These are phyloP conservation scores for Brasenia schreberi DNA, from an alignment of 164 flowering plant genomes.

Conservation along the genomic window DNA sequence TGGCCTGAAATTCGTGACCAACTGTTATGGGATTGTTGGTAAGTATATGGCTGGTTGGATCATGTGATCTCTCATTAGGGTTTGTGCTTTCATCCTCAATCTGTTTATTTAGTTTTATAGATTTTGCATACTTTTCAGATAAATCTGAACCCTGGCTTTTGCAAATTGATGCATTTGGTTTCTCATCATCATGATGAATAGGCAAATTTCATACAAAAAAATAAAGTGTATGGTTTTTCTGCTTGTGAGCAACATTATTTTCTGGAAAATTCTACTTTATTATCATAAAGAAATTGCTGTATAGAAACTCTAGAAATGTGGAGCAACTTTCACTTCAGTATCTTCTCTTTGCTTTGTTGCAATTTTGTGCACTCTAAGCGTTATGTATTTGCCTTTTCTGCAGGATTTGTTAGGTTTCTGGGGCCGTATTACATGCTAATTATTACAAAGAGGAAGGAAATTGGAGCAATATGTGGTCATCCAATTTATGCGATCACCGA, in stretches of 20 bases:
- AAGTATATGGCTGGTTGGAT: conserved; percentile 6
- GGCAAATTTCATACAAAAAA: too few species aligned
- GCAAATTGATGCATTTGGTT: background rate
- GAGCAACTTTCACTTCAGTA: background rate
- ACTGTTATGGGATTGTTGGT: conserved; percentile 94
- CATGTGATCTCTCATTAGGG: background rate
- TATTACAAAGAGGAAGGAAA: conserved; percentile 84
- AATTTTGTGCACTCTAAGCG: background rate
- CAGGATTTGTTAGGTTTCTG: conserved; percentile 87
- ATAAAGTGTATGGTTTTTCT: too few species aligned
- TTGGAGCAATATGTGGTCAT: conserved; percentile 86
- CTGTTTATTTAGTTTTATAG: too few species aligned
- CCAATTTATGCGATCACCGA: conserved; percentile 60
- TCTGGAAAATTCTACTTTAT: too few species aligned
- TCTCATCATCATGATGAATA: background rate
- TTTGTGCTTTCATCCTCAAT: background rate
- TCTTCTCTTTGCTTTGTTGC: background rate
- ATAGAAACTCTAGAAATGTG: too few species aligned
- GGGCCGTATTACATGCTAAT: conserved; percentile 95
- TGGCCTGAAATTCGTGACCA: conserved; percentile 77
- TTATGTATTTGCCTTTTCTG: conserved; percentile 8
- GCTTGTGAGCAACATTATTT: too few species aligned
- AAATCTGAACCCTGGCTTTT: background rate
- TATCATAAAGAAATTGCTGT: too few species aligned
- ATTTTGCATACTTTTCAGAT: background rate